These are phyloP conservation scores for Cryptococcus amylolentus DNA, from an alignment of 1,284 basidiomycete genomes.

Conservation along the genomic window DNA sequence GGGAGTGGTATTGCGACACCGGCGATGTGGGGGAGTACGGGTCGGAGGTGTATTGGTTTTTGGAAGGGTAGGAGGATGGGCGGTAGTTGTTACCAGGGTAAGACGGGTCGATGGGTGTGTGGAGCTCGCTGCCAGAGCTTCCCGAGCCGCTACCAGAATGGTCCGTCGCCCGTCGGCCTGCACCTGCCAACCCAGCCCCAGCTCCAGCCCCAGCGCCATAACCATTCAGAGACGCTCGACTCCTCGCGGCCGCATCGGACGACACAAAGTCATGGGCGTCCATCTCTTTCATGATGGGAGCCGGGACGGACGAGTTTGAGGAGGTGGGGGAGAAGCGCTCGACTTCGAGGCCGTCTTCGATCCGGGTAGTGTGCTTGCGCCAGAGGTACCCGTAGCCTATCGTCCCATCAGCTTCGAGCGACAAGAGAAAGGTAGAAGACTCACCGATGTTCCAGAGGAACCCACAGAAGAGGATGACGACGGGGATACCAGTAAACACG, in stretches of 20 bases:
- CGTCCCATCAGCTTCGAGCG: not conserved
- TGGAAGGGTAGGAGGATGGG: too few species aligned
- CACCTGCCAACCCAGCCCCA: not conserved
- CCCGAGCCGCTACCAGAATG: conserved; percentile 1
- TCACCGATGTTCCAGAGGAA: conserved; percentile 78
- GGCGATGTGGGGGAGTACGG: too few species aligned
- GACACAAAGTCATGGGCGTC: conserved; percentile 13
- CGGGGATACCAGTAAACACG: conserved; percentile 46
- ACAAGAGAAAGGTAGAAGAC: conserved; percentile 22
- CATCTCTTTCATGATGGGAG: conserved; percentile 27
- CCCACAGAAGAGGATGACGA: conserved; percentile 65
- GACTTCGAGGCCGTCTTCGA: conserved; percentile 47
- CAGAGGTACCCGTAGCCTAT: conserved; percentile 44
- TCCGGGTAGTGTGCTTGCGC: conserved; percentile 37
- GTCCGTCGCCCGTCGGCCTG: not conserved
- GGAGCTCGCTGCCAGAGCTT: too few species aligned
- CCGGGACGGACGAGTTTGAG: conserved; percentile 26
- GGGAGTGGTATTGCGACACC: too few species aligned
- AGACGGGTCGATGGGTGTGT: too few species aligned
- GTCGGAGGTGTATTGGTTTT: not conserved
- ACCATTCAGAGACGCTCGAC: conserved; percentile 1
- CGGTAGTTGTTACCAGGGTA: too few species aligned
- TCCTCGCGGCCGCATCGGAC: not conserved
- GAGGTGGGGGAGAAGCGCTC: conserved; percentile 33
- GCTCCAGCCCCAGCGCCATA: not conserved